phyloP scores from a whole-genome alignment of 1,284 basidiomycete species.

The Fomitopsis betulina region DNA sequence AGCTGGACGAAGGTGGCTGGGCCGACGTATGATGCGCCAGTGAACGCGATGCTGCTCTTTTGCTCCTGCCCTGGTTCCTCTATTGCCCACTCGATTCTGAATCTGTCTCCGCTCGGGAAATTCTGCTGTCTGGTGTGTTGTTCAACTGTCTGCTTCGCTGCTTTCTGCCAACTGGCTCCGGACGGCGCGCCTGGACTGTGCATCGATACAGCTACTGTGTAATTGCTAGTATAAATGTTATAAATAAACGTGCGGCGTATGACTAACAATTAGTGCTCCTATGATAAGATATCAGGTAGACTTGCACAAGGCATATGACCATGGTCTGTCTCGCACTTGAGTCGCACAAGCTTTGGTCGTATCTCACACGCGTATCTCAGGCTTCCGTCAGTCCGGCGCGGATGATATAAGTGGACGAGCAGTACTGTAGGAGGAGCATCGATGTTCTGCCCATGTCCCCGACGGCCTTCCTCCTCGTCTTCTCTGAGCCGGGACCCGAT shows the following conservation, averaged over 20 bases:
- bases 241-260: too few species aligned
- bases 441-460: conserved; percentile 10
- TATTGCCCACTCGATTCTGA: background rate
- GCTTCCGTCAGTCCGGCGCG: background rate
- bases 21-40: conserved; percentile 48
- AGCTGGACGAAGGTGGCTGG: conserved; percentile 85
- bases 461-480: conserved; percentile 25
- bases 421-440: too few species aligned
- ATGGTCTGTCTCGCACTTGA: too few species aligned
- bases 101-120: background rate
- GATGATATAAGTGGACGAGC: background rate
- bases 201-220: background rate
- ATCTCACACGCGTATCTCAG: too few species aligned
- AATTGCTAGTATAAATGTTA: background rate
- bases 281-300: too few species aligned
- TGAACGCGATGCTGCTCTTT: background rate
- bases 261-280: too few species aligned
- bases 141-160: background rate
- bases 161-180: background rate
- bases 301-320: too few species aligned
- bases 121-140: background rate
- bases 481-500: conserved; percentile 24
- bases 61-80: background rate
- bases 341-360: too few species aligned
- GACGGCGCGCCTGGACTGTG: background rate